phyloP scores from a whole-genome alignment of 208 protist genomes.

The Polymyxa betae region DNA sequence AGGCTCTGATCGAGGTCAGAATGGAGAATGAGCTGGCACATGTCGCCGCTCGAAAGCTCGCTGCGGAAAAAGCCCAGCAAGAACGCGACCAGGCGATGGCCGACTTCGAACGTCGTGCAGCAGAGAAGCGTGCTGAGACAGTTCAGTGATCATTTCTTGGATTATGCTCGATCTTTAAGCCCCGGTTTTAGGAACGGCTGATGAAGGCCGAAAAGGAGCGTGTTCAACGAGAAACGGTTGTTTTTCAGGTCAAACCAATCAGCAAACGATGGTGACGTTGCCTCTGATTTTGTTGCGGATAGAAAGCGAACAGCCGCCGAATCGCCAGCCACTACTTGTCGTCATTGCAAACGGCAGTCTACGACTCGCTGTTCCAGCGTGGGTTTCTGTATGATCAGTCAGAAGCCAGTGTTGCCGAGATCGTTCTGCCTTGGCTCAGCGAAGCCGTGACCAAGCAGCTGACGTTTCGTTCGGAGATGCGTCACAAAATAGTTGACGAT shows the following conservation, averaged over 20 bases:
- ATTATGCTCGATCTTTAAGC: conserved; percentile 11
- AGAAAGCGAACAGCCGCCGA: conserved; percentile 80
- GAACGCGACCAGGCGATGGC: conserved; percentile 91
- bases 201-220: conserved; percentile 88
- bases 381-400: conserved; percentile 93
- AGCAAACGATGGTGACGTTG: neutral
- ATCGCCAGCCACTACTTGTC: conserved; percentile 82
- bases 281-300: neutral
- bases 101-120: conserved; percentile 73
- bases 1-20: conserved; percentile 94
- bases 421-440: conserved; percentile 89
- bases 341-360: conserved; percentile 87
- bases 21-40: conserved; percentile 94
- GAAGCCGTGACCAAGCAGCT: conserved; percentile 55
- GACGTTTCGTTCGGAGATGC: neutral
- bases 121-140: neutral
- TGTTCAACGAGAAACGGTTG: conserved; percentile 83
- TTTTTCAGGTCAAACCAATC: conserved; percentile 78
- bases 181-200: conserved; percentile 87
- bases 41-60: conserved; percentile 88
- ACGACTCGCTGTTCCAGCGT: conserved; percentile 83
- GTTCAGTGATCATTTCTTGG: neutral
- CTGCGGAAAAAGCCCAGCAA: conserved; percentile 90
- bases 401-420: conserved; percentile 87
- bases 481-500: conserved; percentile 52